Percentiles rank a stretch among this genome's conserved stretches.
phyloP scores from a whole-genome alignment of 2,329 filamentous ascomycete genomes.

The Fusarium dlaminii region DNA sequence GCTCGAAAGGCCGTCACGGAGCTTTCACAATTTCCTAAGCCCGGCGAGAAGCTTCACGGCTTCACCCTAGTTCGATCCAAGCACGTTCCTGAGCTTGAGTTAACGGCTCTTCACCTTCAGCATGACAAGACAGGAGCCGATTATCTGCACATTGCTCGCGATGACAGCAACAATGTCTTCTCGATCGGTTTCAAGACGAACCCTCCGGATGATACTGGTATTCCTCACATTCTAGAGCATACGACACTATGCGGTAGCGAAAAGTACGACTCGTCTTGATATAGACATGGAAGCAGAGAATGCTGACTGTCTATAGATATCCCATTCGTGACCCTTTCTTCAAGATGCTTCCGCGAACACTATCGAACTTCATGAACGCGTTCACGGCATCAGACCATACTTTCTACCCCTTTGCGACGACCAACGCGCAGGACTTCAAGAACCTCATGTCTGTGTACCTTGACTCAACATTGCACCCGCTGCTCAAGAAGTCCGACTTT shows the following conservation, averaged over 20 bases:
- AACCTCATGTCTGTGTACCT: slow-evolving; percentile 97
- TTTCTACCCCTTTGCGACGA: slow-evolving; percentile 97
- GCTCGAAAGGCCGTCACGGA: slow-evolving; percentile 76
- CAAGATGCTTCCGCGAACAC: slow-evolving; percentile 97
- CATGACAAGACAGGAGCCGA: slow-evolving; percentile 97
- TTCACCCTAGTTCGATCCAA: slow-evolving; percentile 91
- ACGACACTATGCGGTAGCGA: slow-evolving; percentile 95
- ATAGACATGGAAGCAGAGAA: background rate
- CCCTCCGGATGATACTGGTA: slow-evolving; percentile 92
- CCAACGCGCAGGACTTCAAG: slow-evolving; percentile 92
- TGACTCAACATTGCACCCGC: slow-evolving; percentile 89
- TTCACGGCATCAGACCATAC: slow-evolving; percentile 97
- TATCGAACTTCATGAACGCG: slow-evolving; percentile 99
- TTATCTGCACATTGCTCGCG: slow-evolving; percentile 92
- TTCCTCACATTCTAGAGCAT: slow-evolving; percentile 97
- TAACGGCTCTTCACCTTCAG: slow-evolving; percentile 88
- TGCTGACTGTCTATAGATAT: slow-evolving; percentile 68
- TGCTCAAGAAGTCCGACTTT: slow-evolving; percentile 92
- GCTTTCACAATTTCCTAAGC: slow-evolving; percentile 77
- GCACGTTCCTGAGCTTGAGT: slow-evolving; percentile 91
- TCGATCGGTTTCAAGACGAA: slow-evolving; percentile 99
- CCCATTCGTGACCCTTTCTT: slow-evolving; percentile 99
- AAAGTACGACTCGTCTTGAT: slow-evolving; percentile 66
- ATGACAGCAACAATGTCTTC: slow-evolving; percentile 99
- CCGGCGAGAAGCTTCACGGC: slow-evolving; percentile 88